Percentiles rank a stretch among this genome's conserved stretches.
These are phyloP conservation scores for Stachybotrys echinatus DNA, from an alignment of 2,329 filamentous ascomycete genomes.

Conservation along the genomic window DNA sequence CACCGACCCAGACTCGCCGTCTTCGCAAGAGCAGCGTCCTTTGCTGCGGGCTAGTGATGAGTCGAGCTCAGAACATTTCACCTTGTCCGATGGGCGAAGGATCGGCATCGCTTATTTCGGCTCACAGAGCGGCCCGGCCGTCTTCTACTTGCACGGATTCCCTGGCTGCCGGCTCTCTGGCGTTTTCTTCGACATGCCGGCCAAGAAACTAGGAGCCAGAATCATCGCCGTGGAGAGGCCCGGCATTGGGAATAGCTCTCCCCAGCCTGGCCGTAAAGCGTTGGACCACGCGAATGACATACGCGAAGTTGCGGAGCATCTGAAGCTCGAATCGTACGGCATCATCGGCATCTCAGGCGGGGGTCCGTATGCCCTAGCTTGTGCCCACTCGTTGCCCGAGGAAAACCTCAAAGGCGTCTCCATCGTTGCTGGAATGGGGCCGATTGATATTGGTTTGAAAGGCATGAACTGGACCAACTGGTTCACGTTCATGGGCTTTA, in stretches of 20 bases:
- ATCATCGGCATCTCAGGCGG: conserved; percentile 14
- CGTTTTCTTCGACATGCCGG: conserved; percentile 1
- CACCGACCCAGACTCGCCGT: too few relatives aligned
- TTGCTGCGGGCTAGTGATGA: too few relatives aligned
- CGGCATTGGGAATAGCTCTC: conserved; percentile 2
- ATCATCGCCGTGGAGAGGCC: conserved; percentile 3
- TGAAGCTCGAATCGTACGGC: conserved; percentile 6
- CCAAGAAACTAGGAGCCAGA: conserved; percentile 1
- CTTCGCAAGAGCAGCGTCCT: too few relatives aligned
- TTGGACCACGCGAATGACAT: conserved; percentile 3
- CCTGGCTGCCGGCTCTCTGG: conserved; percentile 3
- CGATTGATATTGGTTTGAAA: conserved; percentile 11
- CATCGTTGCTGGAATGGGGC: conserved; percentile 14
- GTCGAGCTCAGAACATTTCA: background rate
- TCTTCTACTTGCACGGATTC: conserved; percentile 3
- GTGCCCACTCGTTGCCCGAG: conserved; percentile 6
- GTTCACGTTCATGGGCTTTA: conserved; percentile 1
- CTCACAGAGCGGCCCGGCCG: conserved; percentile 1
- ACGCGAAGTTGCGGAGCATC: conserved; percentile 6
- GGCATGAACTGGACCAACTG: conserved; percentile 7
- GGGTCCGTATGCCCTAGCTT: conserved; percentile 14
- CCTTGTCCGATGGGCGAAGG: conserved; percentile 2
- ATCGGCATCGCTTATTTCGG: conserved; percentile 1
- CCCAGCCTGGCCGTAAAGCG: conserved; percentile 1
- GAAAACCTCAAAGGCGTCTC: conserved; percentile 9